Percentiles rank a stretch among this genome's conserved stretches.
Conservation (phyloP, 768 basidiomycete genomes). For the Suillus clintonianus region DNA sequence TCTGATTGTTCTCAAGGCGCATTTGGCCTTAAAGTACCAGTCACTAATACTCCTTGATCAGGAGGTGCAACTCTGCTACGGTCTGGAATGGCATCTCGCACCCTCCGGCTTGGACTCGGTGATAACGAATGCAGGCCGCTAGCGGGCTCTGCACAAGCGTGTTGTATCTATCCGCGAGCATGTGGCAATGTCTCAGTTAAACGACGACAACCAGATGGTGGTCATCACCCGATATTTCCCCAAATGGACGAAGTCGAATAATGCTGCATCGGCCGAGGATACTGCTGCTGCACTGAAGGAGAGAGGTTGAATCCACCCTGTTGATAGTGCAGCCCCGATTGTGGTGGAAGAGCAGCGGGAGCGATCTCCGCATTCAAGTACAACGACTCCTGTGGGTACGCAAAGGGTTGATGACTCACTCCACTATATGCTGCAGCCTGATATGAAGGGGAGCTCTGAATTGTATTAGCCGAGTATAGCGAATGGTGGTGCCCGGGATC, state of each 20-base stretch:
- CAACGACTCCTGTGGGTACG: constrained; percentile 2
- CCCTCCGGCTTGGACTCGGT: not conserved
- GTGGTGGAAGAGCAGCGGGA: not conserved
- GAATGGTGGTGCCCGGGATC: constrained; percentile 17
- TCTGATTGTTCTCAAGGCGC: not conserved
- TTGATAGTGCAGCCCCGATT: not conserved
- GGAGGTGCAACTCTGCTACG: not conserved
- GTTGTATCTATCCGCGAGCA: constrained; percentile 2
- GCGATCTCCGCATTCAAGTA: constrained; percentile 1
- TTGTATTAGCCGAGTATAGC: constrained; percentile 9
- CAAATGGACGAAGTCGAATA: constrained; percentile 20
- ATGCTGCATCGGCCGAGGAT: constrained; percentile 20
- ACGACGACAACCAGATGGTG: not conserved
- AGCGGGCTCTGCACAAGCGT: not conserved
- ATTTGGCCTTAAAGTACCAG: not conserved
- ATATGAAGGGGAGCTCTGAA: constrained; percentile 17
- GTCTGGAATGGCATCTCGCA: not conserved
- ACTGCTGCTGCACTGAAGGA: constrained; percentile 12
- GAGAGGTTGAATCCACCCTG: constrained; percentile 3
- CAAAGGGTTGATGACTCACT: not conserved
- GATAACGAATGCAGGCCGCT: constrained; percentile 2
- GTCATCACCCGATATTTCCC: constrained; percentile 25
- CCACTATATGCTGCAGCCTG: constrained; percentile 6
- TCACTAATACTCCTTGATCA: not conserved
- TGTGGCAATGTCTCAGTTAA: not conserved